Base-by-base conservation (phyloP, 768 basidiomycete species). In the Candolleomyces eurysporus region DNA sequence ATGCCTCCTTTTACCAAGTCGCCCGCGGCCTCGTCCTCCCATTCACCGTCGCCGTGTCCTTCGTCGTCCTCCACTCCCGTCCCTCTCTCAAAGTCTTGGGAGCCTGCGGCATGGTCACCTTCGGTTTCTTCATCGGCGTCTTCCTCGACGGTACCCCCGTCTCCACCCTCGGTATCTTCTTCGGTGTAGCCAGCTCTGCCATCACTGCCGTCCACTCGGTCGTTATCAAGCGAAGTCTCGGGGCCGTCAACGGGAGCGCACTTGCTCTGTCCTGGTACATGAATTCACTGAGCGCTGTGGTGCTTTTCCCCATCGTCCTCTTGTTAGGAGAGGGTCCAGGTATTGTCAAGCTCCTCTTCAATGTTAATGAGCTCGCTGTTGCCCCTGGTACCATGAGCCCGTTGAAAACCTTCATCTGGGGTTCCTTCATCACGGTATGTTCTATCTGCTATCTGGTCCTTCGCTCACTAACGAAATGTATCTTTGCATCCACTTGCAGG, bases 1-100 rank as follows among this genome's bases (percentile, higher is more conserved):
- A 95, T 60, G 92, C 93, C 13, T 95, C 94, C 0, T 94, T 96
- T 75, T 95, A 96, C 73, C 95, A 96, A 78, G 90, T 98, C 64
- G 96, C 96, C 0, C 89, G 96, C 16, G 96, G 96, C 10, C 82
- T 98, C 62, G 86, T 98, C 31, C 86, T 98, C 22, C 96, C 96
- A 0, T 91, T 94, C 80, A 98, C 96, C 17, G 94, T 97, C 67
- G 78, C 79, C 68, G 89, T 93, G n/a, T 95, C 96, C 46, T 90
- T 84, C 72, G 30, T 92, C 67, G 78, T 92, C 69, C 86, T 97
- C 36, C 81, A 87, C 63, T 72, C 92, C 9, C 84, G 89, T 5
- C 93, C 95, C 2, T 91, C 93, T 17, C 70, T 87, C 6, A 82
- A 82, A 36, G 90, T 95, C 64, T 82, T 96, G 36, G 50, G 84